Conservation (phyloP, 805 yeast genomes). For the Ogataea chonburiensis region DNA sequence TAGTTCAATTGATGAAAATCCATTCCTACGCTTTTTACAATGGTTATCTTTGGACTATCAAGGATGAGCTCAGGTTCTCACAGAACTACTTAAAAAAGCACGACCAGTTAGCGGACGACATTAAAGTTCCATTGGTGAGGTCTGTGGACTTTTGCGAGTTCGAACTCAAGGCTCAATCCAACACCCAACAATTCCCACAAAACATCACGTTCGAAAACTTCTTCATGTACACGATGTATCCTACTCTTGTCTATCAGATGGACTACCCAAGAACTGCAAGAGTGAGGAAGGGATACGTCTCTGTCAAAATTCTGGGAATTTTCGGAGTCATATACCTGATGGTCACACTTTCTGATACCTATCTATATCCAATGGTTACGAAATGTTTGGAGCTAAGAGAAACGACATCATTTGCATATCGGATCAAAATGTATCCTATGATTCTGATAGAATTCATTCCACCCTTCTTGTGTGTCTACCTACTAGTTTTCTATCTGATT, state of each 20-base stretch:
- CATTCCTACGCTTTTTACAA: slow-evolving; percentile 92
- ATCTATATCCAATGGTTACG: slow-evolving; percentile 70
- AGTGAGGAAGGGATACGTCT: slow-evolving; percentile 68
- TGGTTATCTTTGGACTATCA: slow-evolving; percentile 78
- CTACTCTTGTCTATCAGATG: slow-evolving; percentile 81
- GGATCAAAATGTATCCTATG: slow-evolving; percentile 50
- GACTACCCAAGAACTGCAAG: slow-evolving; percentile 73
- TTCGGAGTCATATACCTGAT: slow-evolving; percentile 84
- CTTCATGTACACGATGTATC: slow-evolving; percentile 81
- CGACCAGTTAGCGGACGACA: slow-evolving; percentile 30
- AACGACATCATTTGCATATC: slow-evolving; percentile 43
- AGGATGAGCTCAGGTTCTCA: slow-evolving; percentile 53
- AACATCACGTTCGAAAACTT: slow-evolving; percentile 67
- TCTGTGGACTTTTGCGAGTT: slow-evolving; percentile 67
- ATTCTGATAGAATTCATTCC: slow-evolving; percentile 74
- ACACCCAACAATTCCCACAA: slow-evolving; percentile 55
- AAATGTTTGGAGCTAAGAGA: slow-evolving; percentile 53
- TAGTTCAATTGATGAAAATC: slow-evolving; percentile 90
- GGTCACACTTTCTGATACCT: slow-evolving; percentile 75
- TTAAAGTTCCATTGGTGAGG: slow-evolving; percentile 38
- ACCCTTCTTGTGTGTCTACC: slow-evolving; percentile 70
- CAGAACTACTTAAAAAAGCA: slow-evolving; percentile 42
- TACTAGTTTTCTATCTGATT: slow-evolving; percentile 80
- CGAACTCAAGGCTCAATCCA: slow-evolving; percentile 64
- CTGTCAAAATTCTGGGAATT: slow-evolving; percentile 70